These are phyloP conservation scores for Acorus gramineus DNA, from an alignment of 106 monocot genomes.

Conservation along the genomic window DNA sequence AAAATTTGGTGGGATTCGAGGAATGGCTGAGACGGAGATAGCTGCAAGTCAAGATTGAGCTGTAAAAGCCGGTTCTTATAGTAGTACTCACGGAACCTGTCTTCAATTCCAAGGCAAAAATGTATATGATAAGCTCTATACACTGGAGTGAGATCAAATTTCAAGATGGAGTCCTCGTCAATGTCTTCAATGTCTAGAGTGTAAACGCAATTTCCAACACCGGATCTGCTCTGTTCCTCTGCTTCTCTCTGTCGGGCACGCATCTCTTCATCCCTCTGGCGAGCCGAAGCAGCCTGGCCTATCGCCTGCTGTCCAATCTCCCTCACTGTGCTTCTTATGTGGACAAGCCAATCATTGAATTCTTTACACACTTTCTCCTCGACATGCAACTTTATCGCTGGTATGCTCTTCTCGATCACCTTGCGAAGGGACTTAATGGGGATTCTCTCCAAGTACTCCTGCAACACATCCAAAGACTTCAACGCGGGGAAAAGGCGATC, in stretches of 20 bases:
- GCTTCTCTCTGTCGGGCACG: conserved; percentile 10
- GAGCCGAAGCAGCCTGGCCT: conserved; percentile 8
- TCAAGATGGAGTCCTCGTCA: neutral
- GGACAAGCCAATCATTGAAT: conserved; percentile 23
- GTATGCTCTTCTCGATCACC: conserved; percentile 10
- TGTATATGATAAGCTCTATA: conserved; percentile 16
- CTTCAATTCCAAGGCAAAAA: conserved; percentile 10
- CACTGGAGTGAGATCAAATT: conserved; percentile 4
- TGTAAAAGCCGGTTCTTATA: conserved; percentile 11
- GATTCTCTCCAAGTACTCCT: conserved; percentile 9
- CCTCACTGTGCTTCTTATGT: conserved; percentile 10
- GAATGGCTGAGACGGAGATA: conserved; percentile 6
- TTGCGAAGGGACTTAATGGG: conserved; percentile 5
- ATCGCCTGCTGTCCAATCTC: conserved; percentile 15
- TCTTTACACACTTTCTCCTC: conserved; percentile 7
- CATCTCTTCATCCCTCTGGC: conserved; percentile 14
- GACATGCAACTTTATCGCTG: conserved; percentile 10
- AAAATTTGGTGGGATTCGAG: conserved; percentile 12
- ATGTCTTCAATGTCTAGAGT: conserved; percentile 7
- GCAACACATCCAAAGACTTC: conserved; percentile 10
- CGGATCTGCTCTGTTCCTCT: conserved; percentile 11
- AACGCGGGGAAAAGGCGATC: conserved; percentile 8
- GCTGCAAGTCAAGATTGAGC: conserved; percentile 12
- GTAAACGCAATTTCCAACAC: conserved; percentile 3
- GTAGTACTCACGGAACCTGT: conserved; percentile 9